Percentiles rank a stretch among this genome's conserved stretches.
These are phyloP conservation scores for Penicilliopsis zonata DNA, from an alignment of 495 filamentous ascomycete genomes.

Conservation along the genomic window DNA sequence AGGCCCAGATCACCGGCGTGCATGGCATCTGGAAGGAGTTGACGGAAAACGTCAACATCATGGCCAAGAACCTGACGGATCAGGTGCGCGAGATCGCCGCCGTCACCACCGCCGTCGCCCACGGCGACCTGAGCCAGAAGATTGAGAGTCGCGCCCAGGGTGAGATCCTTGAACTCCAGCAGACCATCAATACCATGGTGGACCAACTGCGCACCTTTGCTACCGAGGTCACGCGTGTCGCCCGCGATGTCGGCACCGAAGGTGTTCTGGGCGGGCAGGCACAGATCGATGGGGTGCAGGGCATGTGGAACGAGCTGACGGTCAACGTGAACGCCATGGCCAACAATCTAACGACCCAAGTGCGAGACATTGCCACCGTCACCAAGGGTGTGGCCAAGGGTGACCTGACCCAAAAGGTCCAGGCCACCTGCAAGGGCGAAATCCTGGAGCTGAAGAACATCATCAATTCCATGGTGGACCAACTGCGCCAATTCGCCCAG, in stretches of 20 bases:
- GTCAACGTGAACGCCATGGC: slow-evolving; percentile 99
- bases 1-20: slow-evolving; percentile 87
- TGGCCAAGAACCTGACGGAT: slow-evolving; percentile 79
- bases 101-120: slow-evolving; percentile 91
- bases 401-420: slow-evolving; percentile 93
- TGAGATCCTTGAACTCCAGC: slow-evolving; percentile 91
- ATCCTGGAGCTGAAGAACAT: slow-evolving; percentile 92
- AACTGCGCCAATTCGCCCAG: slow-evolving; percentile 89
- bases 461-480: slow-evolving; percentile 99
- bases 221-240: slow-evolving; percentile 91
- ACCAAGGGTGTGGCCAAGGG: slow-evolving; percentile 97
- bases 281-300: slow-evolving; percentile 76
- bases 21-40: slow-evolving; percentile 98
- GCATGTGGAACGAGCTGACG: slow-evolving; percentile 94
- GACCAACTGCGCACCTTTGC: slow-evolving; percentile 95
- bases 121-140: slow-evolving; percentile 92
- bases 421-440: slow-evolving; percentile 93
- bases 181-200: slow-evolving; percentile 99
- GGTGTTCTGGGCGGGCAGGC: slow-evolving; percentile 95
- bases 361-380: slow-evolving; percentile 95
- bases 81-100: slow-evolving; percentile 95
- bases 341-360: slow-evolving; percentile 93
- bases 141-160: slow-evolving; percentile 89
- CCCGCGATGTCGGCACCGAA: slow-evolving; percentile 93
- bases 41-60: slow-evolving; percentile 96